Base-by-base conservation (phyloP, 1,284 basidiomycete genomes). In the Melanopsichium pennsylvanicum region DNA sequence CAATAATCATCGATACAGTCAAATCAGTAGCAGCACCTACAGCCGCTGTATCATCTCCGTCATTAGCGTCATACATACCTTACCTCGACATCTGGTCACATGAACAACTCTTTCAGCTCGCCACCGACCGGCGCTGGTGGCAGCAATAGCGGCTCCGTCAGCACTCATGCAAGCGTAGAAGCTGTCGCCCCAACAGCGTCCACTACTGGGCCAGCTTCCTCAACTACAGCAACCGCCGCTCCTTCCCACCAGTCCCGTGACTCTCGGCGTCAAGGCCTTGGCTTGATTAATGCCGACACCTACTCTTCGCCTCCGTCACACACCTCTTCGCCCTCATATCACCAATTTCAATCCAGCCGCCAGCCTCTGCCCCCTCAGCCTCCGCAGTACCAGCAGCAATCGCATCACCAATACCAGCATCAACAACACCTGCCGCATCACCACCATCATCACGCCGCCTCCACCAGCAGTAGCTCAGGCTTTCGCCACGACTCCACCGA, bases 401-500 rank as follows among this genome's bases (percentile, higher is more conserved):
- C 16, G n/a, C 26, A 39, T 7, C 40, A 31, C 13, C 49, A 36
- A 18, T 27, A 36, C 7, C 48, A 42, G 7, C 46, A 49, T 8
- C 40, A 35, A 10, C 48, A 10, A 5, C 38, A 29, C 1, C 41
- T 12, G 15, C 42, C 23, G 0, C 48, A 51, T 7, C 57, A 51
- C 11, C 44, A 51, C 12, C 41, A 41, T 22, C 59, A 56, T 31
- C 52, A 57, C 26, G 44, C 43, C 6, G 44, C 52, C 12, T 63
- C 60, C 26, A 63, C 57, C 10, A 37, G 54, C 48, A 57, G 60
- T 44, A 52, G 52, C 10, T 38, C 52, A 2, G 54, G 54, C 35
- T 48, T 57, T 9, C 54, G 48, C 16, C 48, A 43, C 9, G 60
- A 63, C 3, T 63, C 60, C 13, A 44, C 34, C 15, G 60, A 63